These are phyloP conservation scores for Dryas integrifolia DNA, from an alignment of 331 rosid species.

Conservation along the genomic window DNA sequence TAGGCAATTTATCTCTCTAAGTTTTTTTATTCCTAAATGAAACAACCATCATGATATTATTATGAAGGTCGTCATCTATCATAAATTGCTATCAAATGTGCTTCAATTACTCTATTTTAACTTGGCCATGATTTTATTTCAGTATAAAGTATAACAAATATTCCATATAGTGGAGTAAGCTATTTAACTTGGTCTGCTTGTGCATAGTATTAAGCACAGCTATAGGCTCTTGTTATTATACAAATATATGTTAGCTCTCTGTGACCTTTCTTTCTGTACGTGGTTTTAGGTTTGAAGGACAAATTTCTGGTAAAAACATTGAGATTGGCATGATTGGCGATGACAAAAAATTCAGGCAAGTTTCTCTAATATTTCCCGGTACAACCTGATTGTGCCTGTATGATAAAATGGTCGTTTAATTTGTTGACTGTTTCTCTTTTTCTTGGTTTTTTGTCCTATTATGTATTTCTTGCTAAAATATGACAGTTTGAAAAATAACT, in stretches of 20 bases:
- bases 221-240: neutral
- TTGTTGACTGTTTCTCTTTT: neutral
- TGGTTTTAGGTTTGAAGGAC: constrained; percentile 62
- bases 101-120: neutral
- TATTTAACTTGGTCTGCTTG: too few relatives aligned
- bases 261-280: neutral
- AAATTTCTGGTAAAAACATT: constrained; percentile 69
- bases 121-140: neutral
- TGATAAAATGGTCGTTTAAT: neutral
- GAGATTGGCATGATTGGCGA: constrained; percentile 71
- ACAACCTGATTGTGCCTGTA: neutral
- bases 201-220: neutral
- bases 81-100: neutral
- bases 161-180: too few relatives aligned
- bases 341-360: constrained; percentile 71
- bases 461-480: neutral
- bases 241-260: neutral
- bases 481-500: neutral
- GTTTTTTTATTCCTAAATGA: neutral
- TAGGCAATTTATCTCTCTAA: constrained; percentile 23
- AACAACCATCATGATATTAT: neutral
- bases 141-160: too few relatives aligned
- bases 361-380: neutral
- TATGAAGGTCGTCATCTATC: neutral
- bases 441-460: neutral